Conservation (phyloP, 176 grass and related monocot species). For the Oryza officinalis region DNA sequence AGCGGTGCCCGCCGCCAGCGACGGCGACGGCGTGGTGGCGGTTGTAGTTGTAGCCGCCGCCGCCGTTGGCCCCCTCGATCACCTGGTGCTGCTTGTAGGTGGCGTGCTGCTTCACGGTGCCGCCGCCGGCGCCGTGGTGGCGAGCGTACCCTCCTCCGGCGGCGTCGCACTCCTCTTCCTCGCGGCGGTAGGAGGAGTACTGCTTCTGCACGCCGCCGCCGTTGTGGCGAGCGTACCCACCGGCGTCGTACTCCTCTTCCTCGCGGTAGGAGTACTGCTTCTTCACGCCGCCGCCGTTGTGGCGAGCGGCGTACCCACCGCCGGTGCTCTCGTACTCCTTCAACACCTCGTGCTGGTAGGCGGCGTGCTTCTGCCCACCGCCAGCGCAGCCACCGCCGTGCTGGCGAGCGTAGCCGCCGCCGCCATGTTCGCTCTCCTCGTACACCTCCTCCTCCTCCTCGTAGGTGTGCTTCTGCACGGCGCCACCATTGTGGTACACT, state of each 20-base stretch:
- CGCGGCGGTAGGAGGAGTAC: too few species aligned
- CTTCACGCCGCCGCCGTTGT: too few species aligned
- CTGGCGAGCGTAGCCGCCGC: neutral
- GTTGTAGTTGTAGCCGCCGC: neutral
- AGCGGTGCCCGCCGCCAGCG: neutral
- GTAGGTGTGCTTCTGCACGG: constrained; percentile 2
- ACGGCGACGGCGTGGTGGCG: neutral
- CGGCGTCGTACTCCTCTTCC: too few species aligned
- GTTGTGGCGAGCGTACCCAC: too few species aligned
- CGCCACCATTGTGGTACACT: neutral
- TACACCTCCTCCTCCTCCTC: neutral
- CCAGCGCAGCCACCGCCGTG: neutral
- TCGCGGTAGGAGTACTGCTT: too few species aligned
- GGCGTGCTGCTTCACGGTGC: neutral
- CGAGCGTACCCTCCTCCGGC: too few species aligned
- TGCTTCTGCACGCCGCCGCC: too few species aligned
- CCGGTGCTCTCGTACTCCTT: too few species aligned
- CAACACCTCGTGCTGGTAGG: too few species aligned
- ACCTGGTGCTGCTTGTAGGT: neutral
- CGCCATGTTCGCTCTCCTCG: neutral
- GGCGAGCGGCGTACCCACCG: neutral
- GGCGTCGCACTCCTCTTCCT: too few species aligned
- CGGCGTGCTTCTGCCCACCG: neutral
- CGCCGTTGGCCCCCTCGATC: neutral
- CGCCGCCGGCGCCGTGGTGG: too few species aligned